Evolutionary conservation across 768 basidiomycete species (phyloP).

Genomic region (Termitomyces sp.): DNA sequence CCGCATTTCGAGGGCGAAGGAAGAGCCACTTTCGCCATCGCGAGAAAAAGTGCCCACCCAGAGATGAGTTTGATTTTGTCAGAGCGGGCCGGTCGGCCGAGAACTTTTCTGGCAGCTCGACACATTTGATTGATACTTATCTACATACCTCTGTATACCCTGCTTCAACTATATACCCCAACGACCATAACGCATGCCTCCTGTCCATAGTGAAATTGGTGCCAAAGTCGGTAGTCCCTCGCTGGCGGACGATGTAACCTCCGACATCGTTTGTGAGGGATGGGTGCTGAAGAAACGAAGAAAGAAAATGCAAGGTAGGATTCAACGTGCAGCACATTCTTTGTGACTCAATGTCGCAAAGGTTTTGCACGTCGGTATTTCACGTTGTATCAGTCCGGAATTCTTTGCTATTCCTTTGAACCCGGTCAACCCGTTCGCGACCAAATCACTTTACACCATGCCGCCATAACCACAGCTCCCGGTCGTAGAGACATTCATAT

Average conservation of each 20-base stretch:
- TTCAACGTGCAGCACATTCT: background rate
- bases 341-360: slow-evolving; percentile 23
- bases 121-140: background rate
- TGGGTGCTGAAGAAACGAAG: slow-evolving; percentile 86
- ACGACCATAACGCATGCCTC: slow-evolving; percentile 2
- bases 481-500: slow-evolving; percentile 79
- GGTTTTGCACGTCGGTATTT: slow-evolving; percentile 88
- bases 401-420: slow-evolving; percentile 72
- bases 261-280: slow-evolving; percentile 53
- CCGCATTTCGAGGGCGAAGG: no score
- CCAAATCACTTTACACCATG: slow-evolving; percentile 59
- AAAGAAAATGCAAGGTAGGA: slow-evolving; percentile 82
- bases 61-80: background rate
- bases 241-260: background rate
- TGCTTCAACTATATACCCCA: background rate
- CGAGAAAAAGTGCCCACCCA: background rate
- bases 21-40: background rate
- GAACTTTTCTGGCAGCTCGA: background rate
- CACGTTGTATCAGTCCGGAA: slow-evolving; percentile 59
- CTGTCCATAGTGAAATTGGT: background rate
- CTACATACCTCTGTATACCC: background rate
- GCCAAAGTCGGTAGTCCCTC: background rate
- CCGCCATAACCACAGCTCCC: slow-evolving; percentile 74
- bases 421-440: slow-evolving; percentile 72
- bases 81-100: background rate